These are phyloP conservation scores for Pelargonium citronellum DNA, from an alignment of 441 rosid species.

Conservation along the genomic window DNA sequence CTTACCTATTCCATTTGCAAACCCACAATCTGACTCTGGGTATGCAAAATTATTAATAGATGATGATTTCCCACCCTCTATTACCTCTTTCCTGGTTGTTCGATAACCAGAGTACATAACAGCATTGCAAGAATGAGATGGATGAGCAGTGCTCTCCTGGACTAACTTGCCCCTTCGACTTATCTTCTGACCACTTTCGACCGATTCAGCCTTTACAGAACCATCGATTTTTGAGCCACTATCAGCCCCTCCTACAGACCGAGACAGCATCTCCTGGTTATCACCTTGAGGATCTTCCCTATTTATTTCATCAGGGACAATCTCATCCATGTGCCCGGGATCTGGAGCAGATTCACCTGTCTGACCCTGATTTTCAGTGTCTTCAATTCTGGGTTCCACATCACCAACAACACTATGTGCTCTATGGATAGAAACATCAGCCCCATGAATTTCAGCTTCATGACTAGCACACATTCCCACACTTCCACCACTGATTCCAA, in stretches of 20 bases:
- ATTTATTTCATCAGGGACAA: constrained; percentile 67
- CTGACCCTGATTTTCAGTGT: constrained; percentile 92
- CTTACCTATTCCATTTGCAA: constrained; percentile 51
- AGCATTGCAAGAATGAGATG: constrained; percentile 94
- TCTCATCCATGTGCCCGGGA: constrained; percentile 83
- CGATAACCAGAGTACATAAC: constrained; percentile 61
- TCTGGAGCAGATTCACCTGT: constrained; percentile 95
- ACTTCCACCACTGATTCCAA: constrained; percentile 97
- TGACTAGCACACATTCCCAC: constrained; percentile 99
- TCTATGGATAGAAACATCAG: constrained; percentile 86
- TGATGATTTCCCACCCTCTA: constrained; percentile 66
- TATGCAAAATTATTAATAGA: constrained; percentile 46
- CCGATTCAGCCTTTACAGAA: constrained; percentile 82
- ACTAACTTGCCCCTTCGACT: constrained; percentile 52
- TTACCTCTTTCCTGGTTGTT: constrained; percentile 60
- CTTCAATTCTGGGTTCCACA: constrained; percentile 81
- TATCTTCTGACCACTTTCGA: constrained; percentile 88
- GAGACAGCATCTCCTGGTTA: constrained; percentile 86
- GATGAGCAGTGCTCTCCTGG: constrained; percentile 57
- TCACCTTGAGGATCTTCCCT: constrained; percentile 83
- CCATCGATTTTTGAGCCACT: constrained; percentile 93
- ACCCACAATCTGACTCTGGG: constrained; percentile 48
- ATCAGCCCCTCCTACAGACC: constrained; percentile 78
- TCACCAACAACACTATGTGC: constrained; percentile 87
- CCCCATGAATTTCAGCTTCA: constrained; percentile 97